Conservation (phyloP, 2,329 filamentous ascomycete genomes). For the Aspergillus carbonarius region DNA sequence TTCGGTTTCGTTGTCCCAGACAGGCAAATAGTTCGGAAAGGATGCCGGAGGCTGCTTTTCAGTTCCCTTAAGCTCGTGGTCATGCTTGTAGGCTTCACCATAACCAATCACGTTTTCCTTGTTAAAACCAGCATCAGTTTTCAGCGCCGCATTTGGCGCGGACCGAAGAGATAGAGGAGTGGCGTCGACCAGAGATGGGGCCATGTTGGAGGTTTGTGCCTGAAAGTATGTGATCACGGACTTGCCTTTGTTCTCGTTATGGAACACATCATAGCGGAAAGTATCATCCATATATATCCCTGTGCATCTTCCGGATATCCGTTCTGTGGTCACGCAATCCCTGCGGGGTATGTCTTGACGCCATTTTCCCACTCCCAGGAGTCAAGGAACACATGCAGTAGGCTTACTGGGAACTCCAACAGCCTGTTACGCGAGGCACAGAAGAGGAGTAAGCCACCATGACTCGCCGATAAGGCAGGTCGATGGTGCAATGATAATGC, state of each 20-base stretch:
- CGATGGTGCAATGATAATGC: neutral
- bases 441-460: neutral
- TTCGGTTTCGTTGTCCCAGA: slow-evolving; percentile 61
- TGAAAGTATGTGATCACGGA: neutral
- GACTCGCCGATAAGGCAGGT: neutral
- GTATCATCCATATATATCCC: slow-evolving; percentile 9
- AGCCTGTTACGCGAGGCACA: neutral
- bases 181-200: slow-evolving; percentile 35
- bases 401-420: neutral
- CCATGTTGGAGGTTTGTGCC: slow-evolving; percentile 24
- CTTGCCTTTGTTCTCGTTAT: neutral
- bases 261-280: neutral
- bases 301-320: slow-evolving; percentile 11
- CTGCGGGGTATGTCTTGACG: slow-evolving; percentile 23
- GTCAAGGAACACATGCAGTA: neutral
- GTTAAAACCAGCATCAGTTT: slow-evolving; percentile 34
- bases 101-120: slow-evolving; percentile 40
- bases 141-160: slow-evolving; percentile 23
- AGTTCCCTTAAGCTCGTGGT: slow-evolving; percentile 55
- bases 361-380: neutral
- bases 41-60: slow-evolving; percentile 56
- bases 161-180: slow-evolving; percentile 25
- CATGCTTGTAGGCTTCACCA: slow-evolving; percentile 40
- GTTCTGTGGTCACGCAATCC: slow-evolving; percentile 21
- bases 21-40: slow-evolving; percentile 72